Conservation (phyloP, 495 filamentous ascomycete genomes). For the Bacidia rubella region DNA sequence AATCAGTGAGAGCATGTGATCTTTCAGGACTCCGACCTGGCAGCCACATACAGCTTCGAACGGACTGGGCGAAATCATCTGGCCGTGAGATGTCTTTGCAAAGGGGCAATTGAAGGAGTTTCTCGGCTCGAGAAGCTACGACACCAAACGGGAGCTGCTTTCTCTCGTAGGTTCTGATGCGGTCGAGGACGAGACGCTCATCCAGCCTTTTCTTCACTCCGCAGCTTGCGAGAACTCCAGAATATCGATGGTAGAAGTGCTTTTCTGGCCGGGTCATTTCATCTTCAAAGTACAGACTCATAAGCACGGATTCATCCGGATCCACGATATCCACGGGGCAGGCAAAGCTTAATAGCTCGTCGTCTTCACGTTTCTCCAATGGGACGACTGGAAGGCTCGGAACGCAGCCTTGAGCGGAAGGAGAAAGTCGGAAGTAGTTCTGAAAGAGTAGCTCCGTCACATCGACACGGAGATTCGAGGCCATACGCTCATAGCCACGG, state of each 20-base stretch:
- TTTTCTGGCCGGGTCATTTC: background rate
- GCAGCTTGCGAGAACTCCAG: background rate
- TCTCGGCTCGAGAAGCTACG: background rate
- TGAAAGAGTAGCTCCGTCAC: background rate
- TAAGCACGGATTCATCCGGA: background rate
- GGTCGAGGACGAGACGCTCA: background rate
- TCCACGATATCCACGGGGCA: background rate
- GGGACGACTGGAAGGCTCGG: background rate
- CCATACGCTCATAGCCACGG: background rate
- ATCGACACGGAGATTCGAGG: background rate
- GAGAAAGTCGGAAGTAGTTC: background rate
- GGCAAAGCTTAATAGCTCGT: background rate
- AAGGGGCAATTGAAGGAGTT: background rate
- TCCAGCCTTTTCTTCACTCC: background rate
- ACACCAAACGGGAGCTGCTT: background rate
- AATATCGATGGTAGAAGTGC: background rate
- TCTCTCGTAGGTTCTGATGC: background rate
- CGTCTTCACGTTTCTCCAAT: background rate
- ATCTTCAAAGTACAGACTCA: constrained; percentile 18
- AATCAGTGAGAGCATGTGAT: background rate
- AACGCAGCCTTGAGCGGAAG: background rate
- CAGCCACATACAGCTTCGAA: background rate
- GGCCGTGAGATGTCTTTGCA: background rate
- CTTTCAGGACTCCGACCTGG: background rate
- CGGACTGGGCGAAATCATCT: background rate